Percentiles rank a stretch among this genome's conserved stretches.
Conservation (phyloP, 2,329 filamentous ascomycete genomes). For the Cordyceps fumosorosea region DNA sequence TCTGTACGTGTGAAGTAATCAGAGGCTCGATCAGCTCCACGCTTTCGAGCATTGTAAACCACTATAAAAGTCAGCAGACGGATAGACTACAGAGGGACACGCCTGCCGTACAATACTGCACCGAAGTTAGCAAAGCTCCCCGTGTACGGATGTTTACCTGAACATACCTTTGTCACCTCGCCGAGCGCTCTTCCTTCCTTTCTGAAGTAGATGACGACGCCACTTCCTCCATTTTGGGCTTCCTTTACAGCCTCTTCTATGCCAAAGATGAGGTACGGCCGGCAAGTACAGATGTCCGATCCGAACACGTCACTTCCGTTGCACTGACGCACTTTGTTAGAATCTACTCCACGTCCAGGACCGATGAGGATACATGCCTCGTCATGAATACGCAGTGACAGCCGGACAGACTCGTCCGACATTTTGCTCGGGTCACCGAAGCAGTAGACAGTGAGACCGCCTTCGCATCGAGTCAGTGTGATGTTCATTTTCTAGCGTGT, state of each 20-base stretch:
- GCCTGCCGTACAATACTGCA: constrained; percentile 5
- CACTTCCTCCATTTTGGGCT: constrained; percentile 86
- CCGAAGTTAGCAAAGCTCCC: constrained; percentile 25
- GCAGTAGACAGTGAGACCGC: constrained; percentile 91
- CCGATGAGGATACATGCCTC: constrained; percentile 36
- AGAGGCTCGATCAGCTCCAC: constrained; percentile 70
- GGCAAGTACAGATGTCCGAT: constrained; percentile 95
- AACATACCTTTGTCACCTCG: constrained; percentile 84
- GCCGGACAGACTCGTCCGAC: constrained; percentile 71
- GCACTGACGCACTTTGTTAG: constrained; percentile 44
- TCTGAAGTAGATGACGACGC: constrained; percentile 96
- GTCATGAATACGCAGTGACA: constrained; percentile 77
- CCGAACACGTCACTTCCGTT: constrained; percentile 97
- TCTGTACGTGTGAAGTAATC: constrained; percentile 98
- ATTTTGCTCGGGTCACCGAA: constrained; percentile 95
- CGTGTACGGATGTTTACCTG: background rate
- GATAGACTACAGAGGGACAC: background rate
- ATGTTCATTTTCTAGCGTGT: background rate
- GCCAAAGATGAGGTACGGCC: constrained; percentile 92
- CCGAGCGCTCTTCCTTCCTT: constrained; percentile 93
- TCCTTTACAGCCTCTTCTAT: constrained; percentile 97
- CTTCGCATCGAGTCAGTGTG: constrained; percentile 27
- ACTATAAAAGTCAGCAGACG: constrained; percentile 27
- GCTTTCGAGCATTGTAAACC: constrained; percentile 74
- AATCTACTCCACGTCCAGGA: background rate